These are phyloP conservation scores for Escallonia rubra DNA, from an alignment of 129 eudicot species.

Conservation along the genomic window DNA sequence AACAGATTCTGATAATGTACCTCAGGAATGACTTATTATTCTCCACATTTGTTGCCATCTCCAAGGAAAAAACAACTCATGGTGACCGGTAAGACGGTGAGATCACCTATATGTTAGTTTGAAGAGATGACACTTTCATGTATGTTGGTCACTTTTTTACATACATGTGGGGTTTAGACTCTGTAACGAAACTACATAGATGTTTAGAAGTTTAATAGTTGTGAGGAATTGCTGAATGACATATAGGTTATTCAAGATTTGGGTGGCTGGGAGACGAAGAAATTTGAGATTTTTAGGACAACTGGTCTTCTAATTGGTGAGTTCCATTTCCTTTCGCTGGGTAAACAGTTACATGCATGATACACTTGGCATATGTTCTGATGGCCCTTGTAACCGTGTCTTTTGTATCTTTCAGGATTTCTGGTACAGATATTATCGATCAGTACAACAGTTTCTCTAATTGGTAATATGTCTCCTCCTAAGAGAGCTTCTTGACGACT, in stretches of 20 bases:
- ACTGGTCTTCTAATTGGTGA: conserved; percentile 42
- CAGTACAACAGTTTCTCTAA: conserved; percentile 46
- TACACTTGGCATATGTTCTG: neutral
- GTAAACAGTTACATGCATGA: neutral
- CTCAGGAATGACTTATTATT: too few relatives aligned
- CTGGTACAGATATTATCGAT: conserved; percentile 45
- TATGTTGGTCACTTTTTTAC: too few relatives aligned
- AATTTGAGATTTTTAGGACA: conserved; percentile 30
- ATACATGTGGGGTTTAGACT: neutral
- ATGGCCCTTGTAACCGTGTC: conserved; percentile 3
- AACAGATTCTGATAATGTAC: too few relatives aligned
- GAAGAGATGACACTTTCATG: too few relatives aligned
- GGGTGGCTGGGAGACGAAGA: conserved; percentile 44
- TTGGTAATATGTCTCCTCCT: conserved; percentile 80
- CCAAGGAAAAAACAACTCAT: too few relatives aligned
- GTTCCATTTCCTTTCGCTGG: conserved; percentile 8
- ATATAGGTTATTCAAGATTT: conserved; percentile 44
- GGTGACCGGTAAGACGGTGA: too few relatives aligned
- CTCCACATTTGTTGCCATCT: too few relatives aligned
- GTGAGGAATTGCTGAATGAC: neutral
- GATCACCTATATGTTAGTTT: too few relatives aligned
- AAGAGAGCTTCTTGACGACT: conserved; percentile 55
- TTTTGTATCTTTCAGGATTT: conserved; percentile 40
- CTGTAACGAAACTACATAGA: neutral
- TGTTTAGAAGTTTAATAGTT: neutral